Conservation (phyloP, 2,329 filamentous ascomycete genomes). For the Orbilia javanica region DNA sequence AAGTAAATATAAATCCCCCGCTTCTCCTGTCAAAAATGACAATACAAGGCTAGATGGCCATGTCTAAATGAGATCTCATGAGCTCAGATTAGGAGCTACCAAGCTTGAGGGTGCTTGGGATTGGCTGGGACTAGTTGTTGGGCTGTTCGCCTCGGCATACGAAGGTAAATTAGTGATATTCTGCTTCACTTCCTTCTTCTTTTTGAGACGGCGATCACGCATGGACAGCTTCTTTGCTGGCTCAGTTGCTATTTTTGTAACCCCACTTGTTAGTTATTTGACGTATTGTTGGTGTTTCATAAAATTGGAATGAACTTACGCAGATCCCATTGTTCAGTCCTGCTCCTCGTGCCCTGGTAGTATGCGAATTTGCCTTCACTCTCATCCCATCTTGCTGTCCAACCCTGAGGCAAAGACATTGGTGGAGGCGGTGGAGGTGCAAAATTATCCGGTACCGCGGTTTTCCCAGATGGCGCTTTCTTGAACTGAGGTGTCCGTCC, state of each 20-base stretch:
- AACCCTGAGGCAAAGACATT: constrained; percentile 60
- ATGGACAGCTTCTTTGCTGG: constrained; percentile 55
- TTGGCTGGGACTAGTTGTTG: constrained; percentile 24
- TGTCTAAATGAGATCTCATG: not conserved
- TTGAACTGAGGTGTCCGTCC: constrained; percentile 49
- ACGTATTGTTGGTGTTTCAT: not conserved
- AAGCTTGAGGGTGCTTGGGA: constrained; percentile 24
- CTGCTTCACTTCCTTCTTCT: constrained; percentile 55
- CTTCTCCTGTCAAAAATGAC: not conserved
- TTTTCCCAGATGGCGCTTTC: constrained; percentile 41
- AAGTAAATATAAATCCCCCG: not conserved
- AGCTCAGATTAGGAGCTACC: constrained; percentile 42
- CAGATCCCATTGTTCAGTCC: constrained; percentile 60
- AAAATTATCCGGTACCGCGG: constrained; percentile 49
- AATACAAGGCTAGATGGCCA: not conserved
- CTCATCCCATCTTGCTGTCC: constrained; percentile 60
- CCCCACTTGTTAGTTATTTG: not conserved
- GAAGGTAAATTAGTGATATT: constrained; percentile 42
- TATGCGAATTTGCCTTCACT: constrained; percentile 59
- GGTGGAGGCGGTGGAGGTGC: constrained; percentile 60
- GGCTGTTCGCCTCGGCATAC: constrained; percentile 47
- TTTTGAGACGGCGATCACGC: constrained; percentile 51
- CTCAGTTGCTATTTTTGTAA: constrained; percentile 41
- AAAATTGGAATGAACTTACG: constrained; percentile 32
- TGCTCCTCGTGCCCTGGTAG: constrained; percentile 59